phyloP scores from a whole-genome alignment of 2,329 filamentous ascomycete genomes.

The Colletotrichum spaethianum region DNA sequence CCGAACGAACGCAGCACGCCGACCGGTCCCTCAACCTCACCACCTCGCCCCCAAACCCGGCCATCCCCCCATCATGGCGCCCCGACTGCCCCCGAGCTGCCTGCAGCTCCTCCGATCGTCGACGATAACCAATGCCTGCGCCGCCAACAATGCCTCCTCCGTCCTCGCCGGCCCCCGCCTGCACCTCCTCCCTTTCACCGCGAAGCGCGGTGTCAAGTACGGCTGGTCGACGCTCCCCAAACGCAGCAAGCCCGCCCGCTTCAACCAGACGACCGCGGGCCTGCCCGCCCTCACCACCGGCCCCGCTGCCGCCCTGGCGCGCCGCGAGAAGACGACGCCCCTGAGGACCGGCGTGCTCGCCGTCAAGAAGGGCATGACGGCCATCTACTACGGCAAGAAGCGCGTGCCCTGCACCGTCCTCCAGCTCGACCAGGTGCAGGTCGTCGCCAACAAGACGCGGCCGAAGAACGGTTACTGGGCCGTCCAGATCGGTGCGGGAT shows the following conservation, averaged over 20 bases:
- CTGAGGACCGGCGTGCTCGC: conserved; percentile 86
- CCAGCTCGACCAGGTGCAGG: conserved; percentile 93
- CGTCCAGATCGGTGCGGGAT: conserved; percentile 88
- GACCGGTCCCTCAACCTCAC: conserved; percentile 15
- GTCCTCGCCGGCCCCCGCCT: conserved; percentile 46
- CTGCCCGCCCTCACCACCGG: conserved; percentile 71
- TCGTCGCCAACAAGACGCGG: conserved; percentile 87
- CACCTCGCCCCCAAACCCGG: neutral
- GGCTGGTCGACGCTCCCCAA: conserved; percentile 72
- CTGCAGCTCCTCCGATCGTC: conserved; percentile 38
- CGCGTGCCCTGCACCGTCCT: conserved; percentile 92
- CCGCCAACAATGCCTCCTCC: conserved; percentile 6
- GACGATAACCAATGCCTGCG: conserved; percentile 29
- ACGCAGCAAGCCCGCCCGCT: conserved; percentile 67
- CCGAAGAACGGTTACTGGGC: conserved; percentile 91
- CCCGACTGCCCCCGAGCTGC: conserved; percentile 41
- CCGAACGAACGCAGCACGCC: conserved; percentile 15
- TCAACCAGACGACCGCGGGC: conserved; percentile 71
- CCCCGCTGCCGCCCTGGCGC: conserved; percentile 72
- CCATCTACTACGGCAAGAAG: conserved; percentile 83
- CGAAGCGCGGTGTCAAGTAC: conserved; percentile 67
- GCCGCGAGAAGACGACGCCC: conserved; percentile 71
- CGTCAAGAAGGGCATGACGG: conserved; percentile 96
- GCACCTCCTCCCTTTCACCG: conserved; percentile 61
- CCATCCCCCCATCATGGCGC: conserved; percentile 38